Conservation (phyloP, 1,139 yeast species). For the Meyerozyma sp. region DNA sequence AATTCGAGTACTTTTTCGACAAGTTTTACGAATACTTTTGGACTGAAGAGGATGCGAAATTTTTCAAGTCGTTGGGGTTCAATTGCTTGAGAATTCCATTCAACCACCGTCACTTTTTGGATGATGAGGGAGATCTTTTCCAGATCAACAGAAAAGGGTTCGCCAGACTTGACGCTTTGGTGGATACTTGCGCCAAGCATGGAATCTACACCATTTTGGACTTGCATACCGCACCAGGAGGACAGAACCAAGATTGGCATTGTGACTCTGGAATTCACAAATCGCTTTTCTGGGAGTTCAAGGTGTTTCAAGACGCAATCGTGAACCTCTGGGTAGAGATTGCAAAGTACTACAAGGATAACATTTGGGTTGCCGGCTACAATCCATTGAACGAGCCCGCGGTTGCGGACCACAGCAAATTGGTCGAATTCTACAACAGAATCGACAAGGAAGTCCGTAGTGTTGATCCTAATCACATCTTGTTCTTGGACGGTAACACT, state of each 20-base stretch:
- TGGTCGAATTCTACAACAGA: conserved; percentile 29
- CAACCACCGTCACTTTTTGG: conserved; percentile 41
- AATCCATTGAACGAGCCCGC: conserved; percentile 47
- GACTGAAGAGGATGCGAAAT: conserved; percentile 40
- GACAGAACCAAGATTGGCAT: conserved; percentile 49
- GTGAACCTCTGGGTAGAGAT: conserved; percentile 36
- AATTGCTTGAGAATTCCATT: conserved; percentile 43
- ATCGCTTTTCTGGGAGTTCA: conserved; percentile 42
- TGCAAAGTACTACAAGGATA: conserved; percentile 36
- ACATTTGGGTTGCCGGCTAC: conserved; percentile 44
- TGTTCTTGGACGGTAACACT: conserved; percentile 42
- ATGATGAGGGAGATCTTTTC: conserved; percentile 33
- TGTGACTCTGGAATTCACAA: conserved; percentile 37
- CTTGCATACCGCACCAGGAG: conserved; percentile 43
- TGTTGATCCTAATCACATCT: conserved; percentile 40
- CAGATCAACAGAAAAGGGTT: conserved; percentile 36
- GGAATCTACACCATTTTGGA: conserved; percentile 41
- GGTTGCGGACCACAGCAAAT: conserved; percentile 29
- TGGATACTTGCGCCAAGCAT: conserved; percentile 30
- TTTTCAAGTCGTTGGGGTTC: conserved; percentile 32
- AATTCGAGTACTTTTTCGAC: conserved; percentile 39
- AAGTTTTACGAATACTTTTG: conserved; percentile 44
- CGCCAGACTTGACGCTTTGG: conserved; percentile 31
- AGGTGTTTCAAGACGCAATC: conserved; percentile 36
- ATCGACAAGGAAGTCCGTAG: conserved; percentile 29